phyloP scores from a whole-genome alignment of 176 grass and related monocot species.

The Chloris gayana region DNA sequence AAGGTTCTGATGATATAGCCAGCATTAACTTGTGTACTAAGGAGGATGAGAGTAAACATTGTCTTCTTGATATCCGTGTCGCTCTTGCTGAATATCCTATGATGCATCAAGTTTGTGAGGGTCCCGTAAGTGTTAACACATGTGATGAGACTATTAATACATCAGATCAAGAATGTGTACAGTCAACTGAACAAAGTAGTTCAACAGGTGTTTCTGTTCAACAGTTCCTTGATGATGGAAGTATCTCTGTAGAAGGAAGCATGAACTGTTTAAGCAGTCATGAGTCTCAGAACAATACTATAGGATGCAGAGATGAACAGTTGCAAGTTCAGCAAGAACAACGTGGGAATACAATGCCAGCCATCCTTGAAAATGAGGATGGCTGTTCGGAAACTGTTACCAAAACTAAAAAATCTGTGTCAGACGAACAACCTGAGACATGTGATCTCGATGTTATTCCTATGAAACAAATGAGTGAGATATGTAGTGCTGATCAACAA shows the following conservation, averaged over 20 bases:
- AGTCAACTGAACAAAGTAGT: constrained; percentile 38
- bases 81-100: constrained; percentile 65
- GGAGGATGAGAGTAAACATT: constrained; percentile 22
- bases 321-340: constrained; percentile 32
- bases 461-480: constrained; percentile 3
- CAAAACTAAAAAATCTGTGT: not conserved
- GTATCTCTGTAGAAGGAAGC: constrained; percentile 30
- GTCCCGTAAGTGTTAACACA: constrained; percentile 38
- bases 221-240: constrained; percentile 27
- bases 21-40: constrained; percentile 17
- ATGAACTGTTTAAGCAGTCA: constrained; percentile 17
- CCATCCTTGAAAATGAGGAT: constrained; percentile 27
- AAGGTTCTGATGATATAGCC: constrained; percentile 20
- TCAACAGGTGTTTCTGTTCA: constrained; percentile 37
- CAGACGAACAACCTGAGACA: constrained; percentile 9
- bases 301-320: constrained; percentile 39
- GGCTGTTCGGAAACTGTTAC: constrained; percentile 32
- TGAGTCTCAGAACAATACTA: constrained; percentile 21
- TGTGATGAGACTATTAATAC: constrained; percentile 38
- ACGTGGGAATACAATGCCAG: not conserved
- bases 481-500: not conserved
- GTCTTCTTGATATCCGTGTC: constrained; percentile 52
- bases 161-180: constrained; percentile 10
- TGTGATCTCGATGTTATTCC: constrained; percentile 1
- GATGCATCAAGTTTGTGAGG: constrained; percentile 56